These are phyloP conservation scores for Carex pumila DNA, from an alignment of 176 grass and related monocot species.

Conservation along the genomic window DNA sequence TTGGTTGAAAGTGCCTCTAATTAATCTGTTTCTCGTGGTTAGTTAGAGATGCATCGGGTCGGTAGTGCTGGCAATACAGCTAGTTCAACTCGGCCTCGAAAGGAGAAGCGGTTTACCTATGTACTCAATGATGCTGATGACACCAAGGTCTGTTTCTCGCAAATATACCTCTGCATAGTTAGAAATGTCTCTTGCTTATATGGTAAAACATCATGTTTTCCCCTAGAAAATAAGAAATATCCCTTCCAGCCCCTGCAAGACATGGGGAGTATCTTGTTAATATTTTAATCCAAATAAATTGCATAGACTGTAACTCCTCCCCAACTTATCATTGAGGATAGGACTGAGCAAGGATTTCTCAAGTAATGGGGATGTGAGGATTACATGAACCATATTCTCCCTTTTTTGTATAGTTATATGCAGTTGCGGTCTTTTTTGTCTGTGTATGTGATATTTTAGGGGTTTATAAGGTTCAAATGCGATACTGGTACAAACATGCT, in stretches of 20 bases:
- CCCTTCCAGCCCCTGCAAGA: background rate
- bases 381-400: background rate
- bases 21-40: constrained; percentile 10
- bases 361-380: background rate
- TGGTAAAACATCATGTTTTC: background rate
- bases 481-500: background rate
- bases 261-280: background rate
- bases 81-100: constrained; percentile 73
- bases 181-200: background rate
- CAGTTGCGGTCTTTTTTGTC: background rate
- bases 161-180: background rate
- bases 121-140: constrained; percentile 85
- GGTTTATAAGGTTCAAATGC: background rate
- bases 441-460: background rate
- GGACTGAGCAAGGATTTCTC: background rate
- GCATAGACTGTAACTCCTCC: background rate
- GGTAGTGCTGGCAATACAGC: constrained; percentile 70
- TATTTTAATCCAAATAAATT: background rate
- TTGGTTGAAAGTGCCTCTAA: background rate
- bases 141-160: constrained; percentile 56
- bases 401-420: background rate
- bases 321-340: background rate
- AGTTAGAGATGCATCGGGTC: constrained; percentile 86
- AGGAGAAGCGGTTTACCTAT: constrained; percentile 95
- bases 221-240: background rate